Evolutionary conservation across 306 rosid genomes (phyloP).

Genomic region (Leucaena leucocephala): DNA sequence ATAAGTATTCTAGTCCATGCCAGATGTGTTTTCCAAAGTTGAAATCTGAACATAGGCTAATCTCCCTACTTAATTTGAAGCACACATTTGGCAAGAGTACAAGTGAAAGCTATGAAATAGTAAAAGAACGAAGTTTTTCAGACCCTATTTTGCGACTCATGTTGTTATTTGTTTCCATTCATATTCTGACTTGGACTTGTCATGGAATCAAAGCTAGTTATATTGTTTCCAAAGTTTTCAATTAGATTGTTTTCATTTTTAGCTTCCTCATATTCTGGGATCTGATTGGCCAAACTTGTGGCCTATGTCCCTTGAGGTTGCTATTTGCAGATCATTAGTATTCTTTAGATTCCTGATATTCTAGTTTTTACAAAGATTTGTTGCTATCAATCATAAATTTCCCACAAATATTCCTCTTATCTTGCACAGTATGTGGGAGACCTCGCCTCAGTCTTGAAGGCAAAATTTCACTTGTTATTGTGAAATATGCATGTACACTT

Average conservation of each 20-base stretch:
- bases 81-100: background rate
- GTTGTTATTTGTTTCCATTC: background rate
- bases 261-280: background rate
- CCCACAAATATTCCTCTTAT: background rate
- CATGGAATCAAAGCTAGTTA: background rate
- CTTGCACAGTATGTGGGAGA: constrained; percentile 1
- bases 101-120: background rate
- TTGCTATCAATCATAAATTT: background rate
- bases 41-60: constrained; percentile 22
- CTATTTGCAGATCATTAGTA: too few relatives aligned
- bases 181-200: background rate
- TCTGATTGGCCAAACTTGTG: too few relatives aligned
- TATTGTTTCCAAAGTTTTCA: background rate
- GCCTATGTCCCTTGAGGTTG: too few relatives aligned
- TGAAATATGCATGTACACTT: constrained; percentile 26
- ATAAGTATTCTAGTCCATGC: constrained; percentile 22
- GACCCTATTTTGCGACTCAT: background rate
- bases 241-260: too few relatives aligned
- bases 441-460: background rate
- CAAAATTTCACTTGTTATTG: constrained; percentile 30
- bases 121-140: background rate
- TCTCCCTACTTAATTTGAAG: constrained; percentile 13
- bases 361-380: background rate
- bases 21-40: constrained; percentile 1
- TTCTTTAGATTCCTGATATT: background rate